Evolutionary conservation across 2,329 filamentous ascomycete genomes (phyloP).

Genomic region (Cordyceps cicadae): DNA sequence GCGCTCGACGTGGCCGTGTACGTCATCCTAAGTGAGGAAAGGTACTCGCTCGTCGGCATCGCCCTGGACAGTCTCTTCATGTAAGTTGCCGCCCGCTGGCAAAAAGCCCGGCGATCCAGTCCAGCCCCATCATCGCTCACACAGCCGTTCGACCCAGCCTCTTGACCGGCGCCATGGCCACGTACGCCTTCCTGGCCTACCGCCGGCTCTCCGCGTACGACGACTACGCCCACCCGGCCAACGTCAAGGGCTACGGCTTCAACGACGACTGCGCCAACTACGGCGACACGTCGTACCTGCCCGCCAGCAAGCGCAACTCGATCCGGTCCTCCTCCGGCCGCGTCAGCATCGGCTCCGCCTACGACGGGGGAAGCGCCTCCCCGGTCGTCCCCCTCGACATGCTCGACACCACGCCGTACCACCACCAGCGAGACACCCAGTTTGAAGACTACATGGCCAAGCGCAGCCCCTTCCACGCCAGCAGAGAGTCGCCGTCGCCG

Average conservation of each 20-base stretch:
- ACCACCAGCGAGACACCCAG: constrained; percentile 38
- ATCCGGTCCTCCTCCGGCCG: constrained; percentile 18
- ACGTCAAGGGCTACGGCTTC: constrained; percentile 42
- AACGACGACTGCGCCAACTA: constrained; percentile 23
- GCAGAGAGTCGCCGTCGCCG: constrained; percentile 14
- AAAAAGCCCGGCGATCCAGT: too few relatives aligned
- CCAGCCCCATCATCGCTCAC: not conserved
- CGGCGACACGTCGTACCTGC: constrained; percentile 18
- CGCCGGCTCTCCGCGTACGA: constrained; percentile 40
- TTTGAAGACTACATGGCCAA: constrained; percentile 38
- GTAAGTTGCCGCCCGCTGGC: constrained; percentile 28
- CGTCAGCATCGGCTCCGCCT: constrained; percentile 21
- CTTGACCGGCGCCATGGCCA: constrained; percentile 33
- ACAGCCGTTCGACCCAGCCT: constrained; percentile 24
- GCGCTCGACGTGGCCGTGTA: constrained; percentile 46
- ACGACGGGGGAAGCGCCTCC: not conserved
- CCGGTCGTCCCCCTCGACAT: constrained; percentile 13
- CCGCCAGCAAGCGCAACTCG: constrained; percentile 23
- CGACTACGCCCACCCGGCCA: constrained; percentile 40
- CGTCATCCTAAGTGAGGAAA: constrained; percentile 32
- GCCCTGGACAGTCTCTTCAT: constrained; percentile 40
- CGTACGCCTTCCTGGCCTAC: constrained; percentile 41
- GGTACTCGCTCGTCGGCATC: constrained; percentile 42
- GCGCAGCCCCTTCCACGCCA: constrained; percentile 19
- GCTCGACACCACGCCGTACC: constrained; percentile 26